Conservation (phyloP, 2,329 filamentous ascomycete genomes). For the Aspergillus clavatus region DNA sequence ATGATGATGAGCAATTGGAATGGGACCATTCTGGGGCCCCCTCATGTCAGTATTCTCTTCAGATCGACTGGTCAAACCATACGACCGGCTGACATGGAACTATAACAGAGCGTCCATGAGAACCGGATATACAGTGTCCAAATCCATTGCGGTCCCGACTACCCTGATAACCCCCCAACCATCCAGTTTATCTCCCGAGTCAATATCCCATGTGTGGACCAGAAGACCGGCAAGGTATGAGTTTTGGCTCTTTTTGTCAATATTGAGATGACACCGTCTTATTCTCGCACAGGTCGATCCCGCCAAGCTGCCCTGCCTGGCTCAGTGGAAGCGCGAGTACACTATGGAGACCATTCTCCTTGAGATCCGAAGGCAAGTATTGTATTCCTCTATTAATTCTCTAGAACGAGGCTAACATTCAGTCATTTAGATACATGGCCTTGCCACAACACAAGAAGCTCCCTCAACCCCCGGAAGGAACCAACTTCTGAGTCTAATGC, state of each 20-base stretch:
- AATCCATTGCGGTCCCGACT: slow-evolving; percentile 87
- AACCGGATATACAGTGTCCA: slow-evolving; percentile 98
- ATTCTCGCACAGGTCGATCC: slow-evolving; percentile 63
- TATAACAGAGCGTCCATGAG: slow-evolving; percentile 80
- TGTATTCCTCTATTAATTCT: slow-evolving; percentile 10
- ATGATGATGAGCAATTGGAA: slow-evolving; percentile 98
- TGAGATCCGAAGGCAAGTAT: slow-evolving; percentile 67
- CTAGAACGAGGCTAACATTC: slow-evolving; percentile 25
- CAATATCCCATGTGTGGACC: slow-evolving; percentile 92
- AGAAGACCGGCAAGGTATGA: slow-evolving; percentile 65
- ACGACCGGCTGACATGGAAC: slow-evolving; percentile 1
- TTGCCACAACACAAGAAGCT: slow-evolving; percentile 89
- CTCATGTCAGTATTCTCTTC: slow-evolving; percentile 64
- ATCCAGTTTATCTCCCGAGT: slow-evolving; percentile 92
- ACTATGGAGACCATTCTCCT: slow-evolving; percentile 93
- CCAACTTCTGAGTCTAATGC: slow-evolving; percentile 47
- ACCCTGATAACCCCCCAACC: slow-evolving; percentile 82
- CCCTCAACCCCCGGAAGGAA: slow-evolving; percentile 84
- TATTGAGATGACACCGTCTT: slow-evolving; percentile 1
- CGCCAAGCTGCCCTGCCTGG: slow-evolving; percentile 74
- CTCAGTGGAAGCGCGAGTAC: slow-evolving; percentile 86
- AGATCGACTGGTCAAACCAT: slow-evolving; percentile 1
- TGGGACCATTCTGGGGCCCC: slow-evolving; percentile 92
- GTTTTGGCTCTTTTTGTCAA: not conserved
- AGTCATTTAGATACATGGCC: slow-evolving; percentile 76